A percentile compares a stretch with the other conserved stretches of the same genome.
phyloP scores from a whole-genome alignment of 1,284 basidiomycete species.

The Trichosporon coremiiforme region DNA sequence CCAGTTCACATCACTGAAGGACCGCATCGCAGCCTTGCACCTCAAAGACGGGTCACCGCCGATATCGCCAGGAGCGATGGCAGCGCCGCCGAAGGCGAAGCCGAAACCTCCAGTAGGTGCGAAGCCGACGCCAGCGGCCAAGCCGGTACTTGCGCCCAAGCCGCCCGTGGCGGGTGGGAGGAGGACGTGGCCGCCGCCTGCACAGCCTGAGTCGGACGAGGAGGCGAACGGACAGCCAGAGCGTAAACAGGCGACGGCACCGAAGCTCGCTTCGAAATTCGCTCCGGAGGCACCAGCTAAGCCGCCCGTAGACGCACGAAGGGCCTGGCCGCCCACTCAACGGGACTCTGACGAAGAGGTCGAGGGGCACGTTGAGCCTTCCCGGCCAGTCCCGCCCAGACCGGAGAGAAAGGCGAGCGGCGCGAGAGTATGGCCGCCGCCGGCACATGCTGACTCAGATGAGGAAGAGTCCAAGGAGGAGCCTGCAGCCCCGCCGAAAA shows the following conservation, averaged over 20 bases:
- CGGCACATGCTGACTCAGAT: background rate
- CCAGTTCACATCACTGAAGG: slow-evolving; percentile 28
- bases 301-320: no score
- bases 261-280: no score
- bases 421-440: background rate
- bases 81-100: background rate
- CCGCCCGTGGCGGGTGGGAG: background rate
- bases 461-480: background rate
- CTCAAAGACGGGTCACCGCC: background rate
- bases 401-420: background rate
- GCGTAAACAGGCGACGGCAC: no score
- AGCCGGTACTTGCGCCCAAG: background rate
- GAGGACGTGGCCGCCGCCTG: no score
- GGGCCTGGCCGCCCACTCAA: no score
- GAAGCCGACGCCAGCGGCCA: background rate
- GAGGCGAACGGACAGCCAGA: no score
- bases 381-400: no score
- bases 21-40: slow-evolving; percentile 31
- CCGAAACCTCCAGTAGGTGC: background rate
- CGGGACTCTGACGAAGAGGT: no score
- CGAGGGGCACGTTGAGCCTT: no score
- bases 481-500: background rate
- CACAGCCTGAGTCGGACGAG: no score
- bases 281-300: no score
- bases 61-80: background rate